These are phyloP conservation scores for Mucor irregularis DNA, from an alignment of 371 early-diverging fungal species.

Conservation along the genomic window DNA sequence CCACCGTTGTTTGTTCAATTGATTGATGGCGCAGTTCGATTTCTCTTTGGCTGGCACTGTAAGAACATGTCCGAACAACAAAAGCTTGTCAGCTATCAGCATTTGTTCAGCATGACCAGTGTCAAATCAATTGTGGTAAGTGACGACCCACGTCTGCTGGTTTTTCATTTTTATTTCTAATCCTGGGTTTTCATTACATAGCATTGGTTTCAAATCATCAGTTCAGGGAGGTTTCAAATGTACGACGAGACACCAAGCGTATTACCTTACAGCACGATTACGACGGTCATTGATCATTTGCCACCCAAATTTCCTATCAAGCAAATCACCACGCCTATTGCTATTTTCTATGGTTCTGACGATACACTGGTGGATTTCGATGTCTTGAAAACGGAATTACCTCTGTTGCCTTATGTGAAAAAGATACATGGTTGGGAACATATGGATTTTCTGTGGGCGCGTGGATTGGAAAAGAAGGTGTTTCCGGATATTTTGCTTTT, in stretches of 20 bases:
- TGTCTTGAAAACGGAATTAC: conserved; percentile 54
- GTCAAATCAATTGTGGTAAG: conserved; percentile 86
- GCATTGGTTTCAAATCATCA: conserved; percentile 94
- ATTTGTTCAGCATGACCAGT: conserved; percentile 86
- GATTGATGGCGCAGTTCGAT: conserved; percentile 70
- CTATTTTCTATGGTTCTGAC: conserved; percentile 85
- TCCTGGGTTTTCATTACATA: conserved; percentile 8
- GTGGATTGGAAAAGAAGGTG: conserved; percentile 44
- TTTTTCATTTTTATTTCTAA: neutral
- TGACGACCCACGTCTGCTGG: neutral
- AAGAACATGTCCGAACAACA: conserved; percentile 67
- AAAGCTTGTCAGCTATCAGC: conserved; percentile 82
- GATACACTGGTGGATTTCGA: conserved; percentile 81
- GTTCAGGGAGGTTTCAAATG: conserved; percentile 86
- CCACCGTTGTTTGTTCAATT: conserved; percentile 70
- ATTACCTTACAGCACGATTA: conserved; percentile 50
- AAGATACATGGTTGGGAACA: conserved; percentile 73
- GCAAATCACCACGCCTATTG: conserved; percentile 81
- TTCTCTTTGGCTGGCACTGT: conserved; percentile 87
- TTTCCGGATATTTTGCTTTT: conserved; percentile 41
- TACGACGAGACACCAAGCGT: conserved; percentile 81
- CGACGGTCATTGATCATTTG: conserved; percentile 48
- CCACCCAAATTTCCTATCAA: conserved; percentile 72
- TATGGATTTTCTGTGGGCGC: conserved; percentile 78
- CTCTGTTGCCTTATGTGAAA: conserved; percentile 56